Evolutionary conservation across 2,329 filamentous ascomycete species (phyloP).

Genomic region (Bimuria novae-zelandiae): DNA sequence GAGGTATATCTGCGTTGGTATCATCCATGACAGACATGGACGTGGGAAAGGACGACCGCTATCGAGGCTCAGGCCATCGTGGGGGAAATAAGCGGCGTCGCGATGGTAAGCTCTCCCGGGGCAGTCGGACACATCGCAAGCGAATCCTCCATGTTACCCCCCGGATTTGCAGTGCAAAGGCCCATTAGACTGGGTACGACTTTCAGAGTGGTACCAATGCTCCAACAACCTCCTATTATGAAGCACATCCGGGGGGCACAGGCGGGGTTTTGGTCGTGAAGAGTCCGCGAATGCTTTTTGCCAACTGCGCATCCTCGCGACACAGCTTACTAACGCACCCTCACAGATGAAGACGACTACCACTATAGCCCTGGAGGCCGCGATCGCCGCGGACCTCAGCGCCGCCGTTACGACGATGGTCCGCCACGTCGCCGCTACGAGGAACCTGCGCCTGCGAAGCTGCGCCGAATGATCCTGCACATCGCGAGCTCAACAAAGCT

Average conservation of each 20-base stretch:
- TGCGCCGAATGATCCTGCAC: constrained; percentile 41
- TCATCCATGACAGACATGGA: constrained; percentile 37
- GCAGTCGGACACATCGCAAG: neutral
- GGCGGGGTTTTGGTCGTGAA: too few species aligned
- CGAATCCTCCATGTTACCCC: too few species aligned
- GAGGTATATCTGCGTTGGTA: constrained; percentile 16
- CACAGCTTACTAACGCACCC: constrained; percentile 10
- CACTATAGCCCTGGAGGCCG: constrained; percentile 23
- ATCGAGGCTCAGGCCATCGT: constrained; percentile 22
- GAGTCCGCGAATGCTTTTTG: too few species aligned
- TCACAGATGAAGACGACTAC: constrained; percentile 34
- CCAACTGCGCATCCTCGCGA: neutral
- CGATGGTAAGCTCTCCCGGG: constrained; percentile 28
- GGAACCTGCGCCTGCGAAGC: constrained; percentile 41
- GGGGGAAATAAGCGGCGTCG: constrained; percentile 38
- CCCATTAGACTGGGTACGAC: too few species aligned
- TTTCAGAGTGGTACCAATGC: too few species aligned
- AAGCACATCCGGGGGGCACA: too few species aligned
- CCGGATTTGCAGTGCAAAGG: too few species aligned
- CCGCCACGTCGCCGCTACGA: constrained; percentile 41
- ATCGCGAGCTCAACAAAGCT: constrained; percentile 45
- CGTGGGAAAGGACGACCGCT: constrained; percentile 30
- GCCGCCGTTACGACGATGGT: constrained; percentile 26
- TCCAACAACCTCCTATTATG: too few species aligned
- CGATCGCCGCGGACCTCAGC: constrained; percentile 37